phyloP scores from a whole-genome alignment of 1,284 basidiomycete species.

The Volvariella surrecta region DNA sequence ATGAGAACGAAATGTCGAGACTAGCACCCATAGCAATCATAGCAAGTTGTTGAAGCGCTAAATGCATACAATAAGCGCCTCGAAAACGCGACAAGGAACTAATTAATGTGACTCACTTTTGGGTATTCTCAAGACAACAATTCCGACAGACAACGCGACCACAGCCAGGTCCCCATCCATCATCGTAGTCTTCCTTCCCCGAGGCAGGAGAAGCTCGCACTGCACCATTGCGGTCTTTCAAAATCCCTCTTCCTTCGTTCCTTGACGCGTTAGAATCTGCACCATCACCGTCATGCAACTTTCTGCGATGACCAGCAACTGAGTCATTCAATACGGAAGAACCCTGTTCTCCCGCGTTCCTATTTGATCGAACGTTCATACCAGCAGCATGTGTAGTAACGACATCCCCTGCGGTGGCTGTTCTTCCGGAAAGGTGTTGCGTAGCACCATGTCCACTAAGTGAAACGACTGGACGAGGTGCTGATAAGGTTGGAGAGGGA shows the following conservation, averaged over 20 bases:
- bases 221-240: too few species aligned
- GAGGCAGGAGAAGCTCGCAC: too few species aligned
- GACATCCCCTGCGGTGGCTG: too few species aligned
- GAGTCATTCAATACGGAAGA: neutral
- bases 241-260: too few species aligned
- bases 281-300: constrained; percentile 4
- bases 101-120: constrained; percentile 17
- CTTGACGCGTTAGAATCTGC: too few species aligned
- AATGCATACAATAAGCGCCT: neutral
- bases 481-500: constrained; percentile 15
- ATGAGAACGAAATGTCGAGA: neutral
- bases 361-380: neutral
- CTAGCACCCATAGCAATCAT: constrained; percentile 19
- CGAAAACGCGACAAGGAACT: neutral
- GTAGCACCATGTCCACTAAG: too few species aligned
- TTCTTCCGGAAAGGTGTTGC: too few species aligned
- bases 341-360: too few species aligned
- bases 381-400: too few species aligned
- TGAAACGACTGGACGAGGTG: constrained; percentile 9
- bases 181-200: constrained; percentile 6
- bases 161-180: constrained; percentile 19
- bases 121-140: constrained; percentile 23
- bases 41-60: constrained; percentile 21
- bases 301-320: constrained; percentile 18
- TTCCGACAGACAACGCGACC: constrained; percentile 22